Evolutionary conservation across 2,329 filamentous ascomycete genomes (phyloP), one percentile per base, ranked within the genome.

Genomic region (Fusarium papillatum): DNA sequence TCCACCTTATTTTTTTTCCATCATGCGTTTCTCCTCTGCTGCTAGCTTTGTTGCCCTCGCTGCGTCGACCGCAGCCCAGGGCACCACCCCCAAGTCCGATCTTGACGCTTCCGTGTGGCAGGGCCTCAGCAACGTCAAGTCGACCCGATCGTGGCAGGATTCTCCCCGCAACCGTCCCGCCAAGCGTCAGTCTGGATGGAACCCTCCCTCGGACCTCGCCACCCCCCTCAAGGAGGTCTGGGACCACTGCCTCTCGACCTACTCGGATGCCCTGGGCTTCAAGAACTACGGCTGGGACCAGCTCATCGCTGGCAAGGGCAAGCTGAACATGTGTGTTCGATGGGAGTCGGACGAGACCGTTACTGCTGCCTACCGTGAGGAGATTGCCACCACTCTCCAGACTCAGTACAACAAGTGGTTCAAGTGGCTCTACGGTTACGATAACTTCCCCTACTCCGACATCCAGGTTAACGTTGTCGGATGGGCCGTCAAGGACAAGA

Each of bases 401-500:
- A 76, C 77, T 38, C 81, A 82, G 17, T 84, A 85, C 78, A 79
- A 83, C 63, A 83, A 83, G 68, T 87, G 85, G 85, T 85, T 85
- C 67, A 83, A 84, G 65, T 83, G 84, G 73, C 81, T 87, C 46
- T 83, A 84, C 24, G 85, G 85, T 19, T 88, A 83, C 61, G 86
- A 87, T 41, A 83, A 82, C 64, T 88, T 86, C 77, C 86, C 86
- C 9, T 86, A 83, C 63, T 74, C 76, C 60, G 81, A 82, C 6
- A 80, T 87, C 63, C 82, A 85, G 57, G 78, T 83, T 41, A 81
- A 83, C 38, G 84, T 87, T 11, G 84, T 87, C 24, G 86, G 85
- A 22, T 88, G 84, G 82, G 86, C 86, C 2, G 85, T 86, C 66
- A 83, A 79, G 55, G 79, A 85, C 70, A 81, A 79, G 66, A 76